These are phyloP conservation scores for Plantago elongata DNA, from an alignment of 257 asterid species.

Conservation along the genomic window DNA sequence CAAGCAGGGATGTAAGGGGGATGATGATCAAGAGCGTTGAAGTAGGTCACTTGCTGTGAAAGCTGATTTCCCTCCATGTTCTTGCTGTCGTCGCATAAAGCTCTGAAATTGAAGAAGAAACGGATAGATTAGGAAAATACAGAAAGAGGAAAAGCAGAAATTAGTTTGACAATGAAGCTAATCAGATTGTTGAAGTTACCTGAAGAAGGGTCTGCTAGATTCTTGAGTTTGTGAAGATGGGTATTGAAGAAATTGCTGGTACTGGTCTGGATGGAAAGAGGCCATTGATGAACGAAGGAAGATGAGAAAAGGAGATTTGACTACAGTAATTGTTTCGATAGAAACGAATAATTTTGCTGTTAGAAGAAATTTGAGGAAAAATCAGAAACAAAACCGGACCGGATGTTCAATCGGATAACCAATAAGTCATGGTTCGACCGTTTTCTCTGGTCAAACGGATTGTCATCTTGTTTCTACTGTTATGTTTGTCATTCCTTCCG, in stretches of 20 bases:
- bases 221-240: conserved; percentile 45
- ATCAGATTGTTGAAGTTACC: conserved; percentile 33
- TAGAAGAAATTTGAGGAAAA: background rate
- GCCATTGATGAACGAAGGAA: conserved; percentile 43
- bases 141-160: background rate
- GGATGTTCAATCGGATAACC: too few species aligned
- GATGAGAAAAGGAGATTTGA: background rate
- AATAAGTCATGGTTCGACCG: too few species aligned
- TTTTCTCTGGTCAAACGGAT: too few species aligned
- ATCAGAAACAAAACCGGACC: too few species aligned
- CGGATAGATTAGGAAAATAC: conserved; percentile 4
- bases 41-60: conserved; percentile 62
- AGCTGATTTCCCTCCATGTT: conserved; percentile 70
- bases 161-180: background rate
- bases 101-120: conserved; percentile 38
- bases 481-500: too few species aligned
- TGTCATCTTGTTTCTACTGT: too few species aligned
- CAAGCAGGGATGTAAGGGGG: conserved; percentile 95
- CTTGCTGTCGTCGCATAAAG: conserved; percentile 34
- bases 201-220: conserved; percentile 40
- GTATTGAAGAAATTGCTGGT: conserved; percentile 52
- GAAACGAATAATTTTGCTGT: background rate
- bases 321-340: background rate
- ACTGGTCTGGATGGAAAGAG: conserved; percentile 63
- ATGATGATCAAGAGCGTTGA: conserved; percentile 68